Percentiles rank a stretch among this genome's conserved stretches.
Evolutionary conservation across 768 basidiomycete species (phyloP).

Genomic region (Rubroboletus pulcherrimus): DNA sequence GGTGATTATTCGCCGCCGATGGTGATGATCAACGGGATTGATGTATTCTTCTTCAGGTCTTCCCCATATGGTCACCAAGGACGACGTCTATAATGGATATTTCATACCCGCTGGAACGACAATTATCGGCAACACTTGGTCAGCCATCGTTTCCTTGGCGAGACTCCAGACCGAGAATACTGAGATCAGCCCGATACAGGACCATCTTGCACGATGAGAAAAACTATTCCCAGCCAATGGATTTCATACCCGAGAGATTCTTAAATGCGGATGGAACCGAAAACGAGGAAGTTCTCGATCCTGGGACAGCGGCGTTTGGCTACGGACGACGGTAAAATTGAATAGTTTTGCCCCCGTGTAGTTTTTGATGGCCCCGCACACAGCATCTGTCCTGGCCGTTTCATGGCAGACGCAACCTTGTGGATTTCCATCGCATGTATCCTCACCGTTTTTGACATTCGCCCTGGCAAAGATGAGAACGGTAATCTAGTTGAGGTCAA

Average conservation of each 20-base stretch:
- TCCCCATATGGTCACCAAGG: slow-evolving; percentile 32
- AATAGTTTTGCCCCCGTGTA: not conserved
- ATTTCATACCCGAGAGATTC: slow-evolving; percentile 39
- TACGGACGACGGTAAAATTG: slow-evolving; percentile 33
- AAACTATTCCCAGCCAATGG: slow-evolving; percentile 32
- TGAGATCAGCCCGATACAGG: slow-evolving; percentile 22
- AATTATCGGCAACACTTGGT: slow-evolving; percentile 61
- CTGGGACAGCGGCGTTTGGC: slow-evolving; percentile 31
- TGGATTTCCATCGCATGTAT: slow-evolving; percentile 33
- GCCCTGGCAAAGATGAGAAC: slow-evolving; percentile 17
- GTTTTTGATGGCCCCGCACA: not conserved
- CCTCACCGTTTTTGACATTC: slow-evolving; percentile 27
- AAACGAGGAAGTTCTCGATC: slow-evolving; percentile 28
- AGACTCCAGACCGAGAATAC: not conserved
- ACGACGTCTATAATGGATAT: slow-evolving; percentile 30
- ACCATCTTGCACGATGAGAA: slow-evolving; percentile 37
- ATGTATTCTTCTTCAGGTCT: slow-evolving; percentile 20
- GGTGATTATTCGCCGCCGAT: slow-evolving; percentile 21
- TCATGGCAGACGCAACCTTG: slow-evolving; percentile 41
- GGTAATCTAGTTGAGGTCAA: slow-evolving; percentile 17
- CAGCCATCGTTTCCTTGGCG: not conserved
- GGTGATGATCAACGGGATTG: slow-evolving; percentile 9
- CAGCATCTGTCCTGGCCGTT: slow-evolving; percentile 41
- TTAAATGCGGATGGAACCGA: slow-evolving; percentile 36
- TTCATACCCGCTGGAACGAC: slow-evolving; percentile 40